Evolutionary conservation across 2,329 filamentous ascomycete genomes (phyloP).

Genomic region (Coniella vitis): DNA sequence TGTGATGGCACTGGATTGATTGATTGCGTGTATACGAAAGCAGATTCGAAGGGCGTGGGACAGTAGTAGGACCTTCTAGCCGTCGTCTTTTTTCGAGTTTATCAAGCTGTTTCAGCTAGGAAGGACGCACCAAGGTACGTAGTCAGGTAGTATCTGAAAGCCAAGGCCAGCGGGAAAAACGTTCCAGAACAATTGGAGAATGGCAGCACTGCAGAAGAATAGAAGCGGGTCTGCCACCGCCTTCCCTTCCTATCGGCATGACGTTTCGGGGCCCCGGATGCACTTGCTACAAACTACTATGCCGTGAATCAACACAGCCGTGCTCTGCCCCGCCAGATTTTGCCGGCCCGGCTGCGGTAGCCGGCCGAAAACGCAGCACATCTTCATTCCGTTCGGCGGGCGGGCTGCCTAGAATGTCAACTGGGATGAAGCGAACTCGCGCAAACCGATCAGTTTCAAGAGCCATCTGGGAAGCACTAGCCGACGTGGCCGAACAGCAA

Average conservation of each 20-base stretch:
- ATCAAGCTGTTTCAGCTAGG: not conserved
- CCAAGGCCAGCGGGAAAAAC: not conserved
- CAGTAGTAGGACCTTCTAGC: not conserved
- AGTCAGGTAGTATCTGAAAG: not conserved
- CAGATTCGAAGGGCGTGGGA: not conserved
- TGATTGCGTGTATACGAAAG: not conserved
- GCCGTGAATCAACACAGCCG: too few species aligned
- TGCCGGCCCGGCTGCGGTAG: too few species aligned
- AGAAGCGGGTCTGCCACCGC: not conserved
- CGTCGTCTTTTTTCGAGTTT: not conserved
- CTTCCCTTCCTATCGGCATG: not conserved
- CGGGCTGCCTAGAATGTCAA: too few species aligned
- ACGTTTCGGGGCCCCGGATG: not conserved
- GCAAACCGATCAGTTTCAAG: too few species aligned
- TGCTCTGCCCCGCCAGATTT: too few species aligned
- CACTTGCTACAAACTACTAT: not conserved
- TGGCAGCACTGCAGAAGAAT: not conserved
- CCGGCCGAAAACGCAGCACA: too few species aligned
- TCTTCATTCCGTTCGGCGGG: too few species aligned
- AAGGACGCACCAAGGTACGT: not conserved
- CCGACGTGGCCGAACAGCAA: too few species aligned
- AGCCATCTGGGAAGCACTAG: too few species aligned
- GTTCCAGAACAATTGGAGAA: slow-evolving; percentile 5
- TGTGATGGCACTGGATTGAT: too few species aligned
- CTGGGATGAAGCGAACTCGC: too few species aligned